A percentile compares a stretch with the other conserved stretches of the same genome.
These are phyloP conservation scores for Drechslerella dactyloides DNA, from an alignment of 2,329 filamentous ascomycete species.

Conservation along the genomic window DNA sequence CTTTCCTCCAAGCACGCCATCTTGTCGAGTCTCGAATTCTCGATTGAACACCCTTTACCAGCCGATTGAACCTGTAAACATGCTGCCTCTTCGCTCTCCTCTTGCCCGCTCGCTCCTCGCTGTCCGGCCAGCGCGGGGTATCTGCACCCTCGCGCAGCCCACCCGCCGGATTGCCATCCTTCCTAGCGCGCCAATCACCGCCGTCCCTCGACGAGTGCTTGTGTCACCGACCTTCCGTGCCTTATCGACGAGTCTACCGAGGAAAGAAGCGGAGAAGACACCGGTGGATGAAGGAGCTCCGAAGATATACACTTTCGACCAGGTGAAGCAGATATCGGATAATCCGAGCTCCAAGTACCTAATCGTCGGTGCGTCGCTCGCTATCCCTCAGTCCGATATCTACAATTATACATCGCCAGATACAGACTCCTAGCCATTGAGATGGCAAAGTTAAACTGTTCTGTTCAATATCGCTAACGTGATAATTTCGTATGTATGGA, in stretches of 20 bases:
- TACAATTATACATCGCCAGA: not conserved
- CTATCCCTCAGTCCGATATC: not conserved
- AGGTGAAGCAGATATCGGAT: slow-evolving; percentile 31
- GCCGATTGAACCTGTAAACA: not conserved
- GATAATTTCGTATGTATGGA: slow-evolving; percentile 48
- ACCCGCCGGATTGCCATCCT: too few species aligned
- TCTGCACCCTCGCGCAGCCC: too few species aligned
- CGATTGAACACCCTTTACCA: too few species aligned
- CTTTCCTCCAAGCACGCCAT: too few species aligned
- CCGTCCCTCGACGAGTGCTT: too few species aligned
- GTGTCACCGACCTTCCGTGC: not conserved
- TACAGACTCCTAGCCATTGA: too few species aligned
- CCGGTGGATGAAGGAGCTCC: slow-evolving; percentile 6
- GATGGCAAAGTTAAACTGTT: too few species aligned
- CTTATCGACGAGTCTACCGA: slow-evolving; percentile 1
- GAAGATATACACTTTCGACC: slow-evolving; percentile 17
- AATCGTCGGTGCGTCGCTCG: slow-evolving; percentile 28
- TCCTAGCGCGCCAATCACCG: too few species aligned
- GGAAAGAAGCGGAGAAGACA: not conserved
- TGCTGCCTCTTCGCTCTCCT: slow-evolving; percentile 29
- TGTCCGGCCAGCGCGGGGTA: not conserved
- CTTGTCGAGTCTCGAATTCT: too few species aligned
- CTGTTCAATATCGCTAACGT: too few species aligned
- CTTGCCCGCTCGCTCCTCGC: slow-evolving; percentile 23
- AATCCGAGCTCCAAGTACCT: slow-evolving; percentile 24